Evolutionary conservation across 768 basidiomycete genomes (phyloP), one percentile per base, ranked within the genome.

Genomic region (Rhizopogon vulgaris): DNA sequence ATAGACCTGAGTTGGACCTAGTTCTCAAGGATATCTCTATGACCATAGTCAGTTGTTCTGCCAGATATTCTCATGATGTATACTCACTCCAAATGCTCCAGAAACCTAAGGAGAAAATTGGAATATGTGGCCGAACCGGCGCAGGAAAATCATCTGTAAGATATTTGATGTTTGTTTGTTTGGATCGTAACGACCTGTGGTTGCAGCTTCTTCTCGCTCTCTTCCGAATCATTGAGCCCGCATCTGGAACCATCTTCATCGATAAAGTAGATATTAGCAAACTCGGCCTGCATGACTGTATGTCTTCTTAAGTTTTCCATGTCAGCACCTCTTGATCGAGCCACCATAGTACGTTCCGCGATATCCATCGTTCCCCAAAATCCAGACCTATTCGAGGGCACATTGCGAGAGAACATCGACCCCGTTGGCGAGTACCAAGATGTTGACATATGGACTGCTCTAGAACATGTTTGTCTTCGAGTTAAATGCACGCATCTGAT

Each of bases 291-390:
- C 78, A 85, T 65, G 84, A 89, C 54, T 45, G 56, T 57, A 41
- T 3, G 68, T 62, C 14, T 32, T 45, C 37, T 17, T 25, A 7
- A 2, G 10, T 11, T 18, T 6, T 28, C n/a, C 3, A 6, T 15
- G 9, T 37, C 15, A 7, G 24, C 36, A 15, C 15, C 22, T 24
- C 12, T 30, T 41, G 28, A 17, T 39, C 15, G 36, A 30, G 9
- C 41, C 41, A 28, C 9, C 41, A 49, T 45, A 58, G 88, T 92
- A 43, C 82, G 90, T 8, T 85, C 85, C 4, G 76, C 77, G 32
- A 83, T 94, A 52, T 87, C 88, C 2, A 94, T 94, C 62, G 90
- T 94, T 14, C 91, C 91, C 2, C 91, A 94, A 66, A 83, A 71
- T 55, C 80, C 83, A 3, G 84, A 85, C 61, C 60, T 86, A 22